Base-by-base conservation (phyloP, 1,284 basidiomycete genomes). In the Trichosporon sp. region DNA sequence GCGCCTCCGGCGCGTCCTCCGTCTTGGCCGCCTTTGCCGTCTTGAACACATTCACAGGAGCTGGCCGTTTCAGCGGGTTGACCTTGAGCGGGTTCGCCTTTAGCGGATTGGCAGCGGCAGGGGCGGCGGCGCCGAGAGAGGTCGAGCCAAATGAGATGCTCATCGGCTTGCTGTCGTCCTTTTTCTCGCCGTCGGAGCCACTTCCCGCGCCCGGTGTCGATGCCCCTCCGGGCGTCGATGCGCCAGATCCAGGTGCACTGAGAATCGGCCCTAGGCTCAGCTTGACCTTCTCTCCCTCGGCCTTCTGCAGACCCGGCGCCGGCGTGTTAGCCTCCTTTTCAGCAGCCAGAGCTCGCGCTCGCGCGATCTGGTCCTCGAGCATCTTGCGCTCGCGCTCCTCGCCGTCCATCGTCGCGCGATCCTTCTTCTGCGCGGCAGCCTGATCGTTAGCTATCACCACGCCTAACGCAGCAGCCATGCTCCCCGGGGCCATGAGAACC, bases 341-440 rank as follows among this genome's bases (percentile, higher is more conserved):
- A 34, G 70, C 73, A n/a, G 71, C 73, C 9, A 69, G 63, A 62
- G 73, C 58, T 58, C 76, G 74, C 0, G 96, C 95, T 31, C 92
- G 85, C 73, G 92, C 92, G 64, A 99, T 99, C 82, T 99, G 95
- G 73, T 98, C 93, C 25, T 90, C 85, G 64, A 99, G 90, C 65
- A 95, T 85, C 73, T 88, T 84, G 13, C 96, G 87, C 80, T 97
- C 91, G 31, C 96, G 86, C 79, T 94, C 91, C 81, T 99, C 96
- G 74, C 98, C 95, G 44, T 92, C 94, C 78, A 89, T 89, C 59
- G 91, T 90, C 33, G 89, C 86, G 8, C 95, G 86, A 73, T 99
- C 94, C 81, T 95, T 94, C 84, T 96, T 96, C 82, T 91, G 80
- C 29, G 87, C 87, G 33, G 93, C 90, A 79, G 92, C 90, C 87